phyloP scores from a whole-genome alignment of 2,329 filamentous ascomycete species.

The Cercospora canescens region DNA sequence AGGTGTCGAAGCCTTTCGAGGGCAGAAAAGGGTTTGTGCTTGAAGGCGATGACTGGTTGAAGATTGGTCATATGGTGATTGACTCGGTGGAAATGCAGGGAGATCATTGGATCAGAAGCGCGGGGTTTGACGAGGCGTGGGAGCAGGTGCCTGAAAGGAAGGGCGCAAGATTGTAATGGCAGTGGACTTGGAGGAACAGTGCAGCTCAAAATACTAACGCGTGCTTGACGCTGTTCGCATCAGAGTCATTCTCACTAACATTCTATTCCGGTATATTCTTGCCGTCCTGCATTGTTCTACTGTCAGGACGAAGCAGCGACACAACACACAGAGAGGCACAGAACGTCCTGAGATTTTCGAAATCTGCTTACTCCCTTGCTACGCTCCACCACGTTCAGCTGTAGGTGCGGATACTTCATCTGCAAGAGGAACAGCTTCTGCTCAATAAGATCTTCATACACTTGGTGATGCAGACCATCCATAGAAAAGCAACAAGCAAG shows the following conservation, averaged over 20 bases:
- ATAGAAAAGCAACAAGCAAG: neutral
- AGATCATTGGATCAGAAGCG: conserved; percentile 60
- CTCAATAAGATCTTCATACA: conserved; percentile 9
- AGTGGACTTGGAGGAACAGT: neutral
- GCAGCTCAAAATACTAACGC: too few relatives aligned
- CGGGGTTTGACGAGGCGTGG: conserved; percentile 69
- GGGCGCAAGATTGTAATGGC: conserved; percentile 24
- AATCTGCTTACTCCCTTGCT: neutral
- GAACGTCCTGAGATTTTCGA: neutral
- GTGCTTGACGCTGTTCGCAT: neutral
- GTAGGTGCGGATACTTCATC: neutral
- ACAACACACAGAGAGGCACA: too few relatives aligned
- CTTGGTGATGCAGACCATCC: neutral
- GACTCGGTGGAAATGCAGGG: conserved; percentile 60
- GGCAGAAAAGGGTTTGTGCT: conserved; percentile 52
- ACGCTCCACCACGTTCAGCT: neutral
- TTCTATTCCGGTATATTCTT: too few relatives aligned
- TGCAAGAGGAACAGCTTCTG: conserved; percentile 2
- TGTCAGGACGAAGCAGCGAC: too few relatives aligned
- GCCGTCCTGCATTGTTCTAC: too few relatives aligned
- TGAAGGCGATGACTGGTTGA: conserved; percentile 60
- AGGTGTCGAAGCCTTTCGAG: conserved; percentile 50
- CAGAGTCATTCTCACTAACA: too few relatives aligned
- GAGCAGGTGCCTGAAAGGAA: conserved; percentile 37
- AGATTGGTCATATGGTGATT: conserved; percentile 61